These are phyloP conservation scores for Phyllosticta ampelicida DNA, from an alignment of 2,329 filamentous ascomycete genomes.

Conservation along the genomic window DNA sequence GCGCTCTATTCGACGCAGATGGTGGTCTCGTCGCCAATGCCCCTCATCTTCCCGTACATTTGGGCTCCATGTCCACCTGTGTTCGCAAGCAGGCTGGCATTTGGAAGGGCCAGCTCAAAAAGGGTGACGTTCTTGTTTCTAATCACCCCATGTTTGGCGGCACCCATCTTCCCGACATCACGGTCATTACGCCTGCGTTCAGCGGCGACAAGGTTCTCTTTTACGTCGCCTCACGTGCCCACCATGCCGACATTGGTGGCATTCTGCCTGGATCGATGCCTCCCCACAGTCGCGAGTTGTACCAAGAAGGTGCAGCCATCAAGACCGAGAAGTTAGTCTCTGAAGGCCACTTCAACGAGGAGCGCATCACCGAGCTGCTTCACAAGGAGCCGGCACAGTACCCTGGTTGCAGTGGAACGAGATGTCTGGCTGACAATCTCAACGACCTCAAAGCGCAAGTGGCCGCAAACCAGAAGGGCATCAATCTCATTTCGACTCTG, in stretches of 20 bases:
- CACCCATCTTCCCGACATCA: conserved; percentile 76
- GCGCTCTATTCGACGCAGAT: conserved; percentile 65
- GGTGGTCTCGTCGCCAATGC: conserved; percentile 70
- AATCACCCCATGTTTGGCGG: conserved; percentile 80
- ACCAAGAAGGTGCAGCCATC: conserved; percentile 46
- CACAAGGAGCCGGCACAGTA: conserved; percentile 63
- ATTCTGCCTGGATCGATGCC: conserved; percentile 79
- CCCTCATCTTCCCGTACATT: conserved; percentile 69
- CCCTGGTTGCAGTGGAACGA: conserved; percentile 65
- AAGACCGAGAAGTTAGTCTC: conserved; percentile 58
- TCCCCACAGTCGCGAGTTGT: conserved; percentile 53
- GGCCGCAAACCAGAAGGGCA: conserved; percentile 77
- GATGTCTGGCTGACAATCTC: conserved; percentile 71
- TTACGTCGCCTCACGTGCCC: conserved; percentile 69
- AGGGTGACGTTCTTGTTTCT: conserved; percentile 70
- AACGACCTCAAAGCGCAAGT: conserved; percentile 82
- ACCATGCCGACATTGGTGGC: conserved; percentile 77
- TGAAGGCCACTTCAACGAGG: conserved; percentile 67
- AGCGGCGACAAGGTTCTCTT: conserved; percentile 66
- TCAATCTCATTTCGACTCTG: conserved; percentile 61
- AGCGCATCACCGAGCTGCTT: conserved; percentile 60
- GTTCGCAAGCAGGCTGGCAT: conserved; percentile 69
- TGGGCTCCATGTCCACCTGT: conserved; percentile 79
- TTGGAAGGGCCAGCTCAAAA: conserved; percentile 67
- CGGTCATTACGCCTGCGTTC: conserved; percentile 70